Conservation (phyloP, 169 alveolate genomes). For the Plasmodium gonderi region DNA sequence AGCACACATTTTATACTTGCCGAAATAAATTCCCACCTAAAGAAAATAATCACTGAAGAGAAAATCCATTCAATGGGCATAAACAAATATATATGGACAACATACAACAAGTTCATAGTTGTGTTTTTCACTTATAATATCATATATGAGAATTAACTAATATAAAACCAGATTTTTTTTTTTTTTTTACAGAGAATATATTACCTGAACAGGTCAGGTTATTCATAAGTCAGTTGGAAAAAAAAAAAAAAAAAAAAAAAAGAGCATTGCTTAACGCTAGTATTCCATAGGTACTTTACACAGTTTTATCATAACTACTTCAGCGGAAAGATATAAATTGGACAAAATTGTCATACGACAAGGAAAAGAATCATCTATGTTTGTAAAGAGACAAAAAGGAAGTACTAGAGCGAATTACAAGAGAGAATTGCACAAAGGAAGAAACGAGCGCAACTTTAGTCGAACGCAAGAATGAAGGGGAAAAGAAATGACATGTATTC, state of each 20-base stretch:
- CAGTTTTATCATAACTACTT: background rate
- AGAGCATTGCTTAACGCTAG: background rate
- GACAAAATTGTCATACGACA: background rate
- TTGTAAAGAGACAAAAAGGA: background rate
- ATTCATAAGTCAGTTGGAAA: background rate
- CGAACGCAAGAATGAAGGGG: background rate
- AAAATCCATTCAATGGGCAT: background rate
- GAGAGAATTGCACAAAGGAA: no score
- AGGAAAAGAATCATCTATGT: background rate
- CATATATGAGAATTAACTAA: background rate
- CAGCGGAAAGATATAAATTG: background rate
- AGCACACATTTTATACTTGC: background rate
- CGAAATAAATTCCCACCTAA: background rate
- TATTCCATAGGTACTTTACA: background rate
- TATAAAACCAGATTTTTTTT: background rate
- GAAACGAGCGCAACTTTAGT: background rate
- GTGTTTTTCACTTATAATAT: background rate
- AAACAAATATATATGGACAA: background rate
- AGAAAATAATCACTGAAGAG: background rate
- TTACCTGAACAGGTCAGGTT: slow-evolving; percentile 7
- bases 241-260: background rate
- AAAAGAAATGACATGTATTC: background rate
- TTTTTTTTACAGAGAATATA: background rate
- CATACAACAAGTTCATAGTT: background rate
- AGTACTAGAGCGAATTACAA: no score